These are phyloP conservation scores for Phytopythium sindhum DNA, from an alignment of 352 stramenopile species.

Conservation along the genomic window DNA sequence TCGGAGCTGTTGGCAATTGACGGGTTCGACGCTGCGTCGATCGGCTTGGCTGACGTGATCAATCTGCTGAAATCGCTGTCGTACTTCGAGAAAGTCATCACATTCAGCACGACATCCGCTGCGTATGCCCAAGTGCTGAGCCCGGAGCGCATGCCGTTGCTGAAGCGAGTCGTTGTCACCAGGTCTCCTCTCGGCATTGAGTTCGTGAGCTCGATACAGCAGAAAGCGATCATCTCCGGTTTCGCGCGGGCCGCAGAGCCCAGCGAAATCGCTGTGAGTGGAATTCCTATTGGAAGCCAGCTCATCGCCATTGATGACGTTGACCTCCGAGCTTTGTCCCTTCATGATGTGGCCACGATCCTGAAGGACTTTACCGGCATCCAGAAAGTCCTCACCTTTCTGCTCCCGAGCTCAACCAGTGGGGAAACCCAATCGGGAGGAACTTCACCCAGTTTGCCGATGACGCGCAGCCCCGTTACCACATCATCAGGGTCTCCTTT, in stretches of 20 bases:
- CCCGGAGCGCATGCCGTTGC: conserved; percentile 5
- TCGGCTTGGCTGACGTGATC: conserved; percentile 33
- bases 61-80: conserved; percentile 34
- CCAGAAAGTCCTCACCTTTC: conserved; percentile 35
- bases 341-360: conserved; percentile 32
- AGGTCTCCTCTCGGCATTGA: conserved; percentile 25
- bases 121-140: conserved; percentile 37
- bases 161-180: conserved; percentile 17
- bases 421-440: not conserved
- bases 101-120: conserved; percentile 40
- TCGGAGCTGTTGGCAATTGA: conserved; percentile 53
- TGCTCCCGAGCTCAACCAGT: conserved; percentile 5
- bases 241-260: conserved; percentile 10
- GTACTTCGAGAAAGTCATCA: conserved; percentile 48
- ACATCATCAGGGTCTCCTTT: not conserved
- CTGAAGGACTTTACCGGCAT: conserved; percentile 25
- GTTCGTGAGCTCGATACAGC: conserved; percentile 20
- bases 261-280: conserved; percentile 15
- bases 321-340: conserved; percentile 31
- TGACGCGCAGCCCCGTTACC: not conserved
- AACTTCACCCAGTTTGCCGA: not conserved
- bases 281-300: conserved; percentile 37
- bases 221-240: conserved; percentile 19
- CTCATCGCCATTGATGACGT: conserved; percentile 45
- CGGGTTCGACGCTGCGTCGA: conserved; percentile 33